phyloP scores from a whole-genome alignment of 495 filamentous ascomycete genomes.

The Hamigera avellanea region DNA sequence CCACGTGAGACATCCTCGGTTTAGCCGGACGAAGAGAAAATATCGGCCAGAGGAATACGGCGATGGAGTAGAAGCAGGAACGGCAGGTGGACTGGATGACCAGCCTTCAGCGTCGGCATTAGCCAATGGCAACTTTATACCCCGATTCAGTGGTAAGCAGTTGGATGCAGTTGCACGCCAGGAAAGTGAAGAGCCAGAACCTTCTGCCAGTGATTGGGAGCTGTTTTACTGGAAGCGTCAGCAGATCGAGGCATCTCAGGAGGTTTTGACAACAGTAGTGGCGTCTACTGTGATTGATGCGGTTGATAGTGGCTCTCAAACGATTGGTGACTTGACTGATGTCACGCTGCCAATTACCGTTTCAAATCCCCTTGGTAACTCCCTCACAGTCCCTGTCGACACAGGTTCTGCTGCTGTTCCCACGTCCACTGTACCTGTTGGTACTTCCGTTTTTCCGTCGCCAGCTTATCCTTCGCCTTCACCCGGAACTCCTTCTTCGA shows the following conservation, averaged over 20 bases:
- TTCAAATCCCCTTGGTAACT: constrained; percentile 1
- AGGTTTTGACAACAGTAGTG: constrained; percentile 1
- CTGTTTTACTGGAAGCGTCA: constrained; percentile 4
- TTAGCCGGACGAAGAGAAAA: constrained; percentile 8
- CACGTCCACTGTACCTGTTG: background rate
- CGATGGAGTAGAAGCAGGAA: background rate
- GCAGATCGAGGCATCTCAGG: constrained; percentile 2
- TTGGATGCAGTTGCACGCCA: too few relatives aligned
- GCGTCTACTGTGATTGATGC: constrained; percentile 1
- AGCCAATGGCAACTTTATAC: too few relatives aligned
- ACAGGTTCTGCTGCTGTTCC: constrained; percentile 1
- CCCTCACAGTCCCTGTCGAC: constrained; percentile 4
- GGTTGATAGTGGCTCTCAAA: constrained; percentile 4
- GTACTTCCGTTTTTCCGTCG: constrained; percentile 1
- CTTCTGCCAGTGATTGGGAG: background rate
- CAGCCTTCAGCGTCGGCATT: too few relatives aligned
- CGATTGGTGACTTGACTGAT: constrained; percentile 2
- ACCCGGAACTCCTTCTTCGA: constrained; percentile 6
- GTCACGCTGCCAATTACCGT: constrained; percentile 3
- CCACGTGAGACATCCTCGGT: constrained; percentile 8
- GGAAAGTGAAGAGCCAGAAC: background rate
- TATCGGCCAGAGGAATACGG: constrained; percentile 3
- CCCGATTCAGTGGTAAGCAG: too few relatives aligned
- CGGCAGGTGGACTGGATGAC: too few relatives aligned
- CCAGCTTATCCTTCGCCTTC: constrained; percentile 6